Evolutionary conservation across 1,284 basidiomycete species (phyloP).

Genomic region (Earliella scabrosa): DNA sequence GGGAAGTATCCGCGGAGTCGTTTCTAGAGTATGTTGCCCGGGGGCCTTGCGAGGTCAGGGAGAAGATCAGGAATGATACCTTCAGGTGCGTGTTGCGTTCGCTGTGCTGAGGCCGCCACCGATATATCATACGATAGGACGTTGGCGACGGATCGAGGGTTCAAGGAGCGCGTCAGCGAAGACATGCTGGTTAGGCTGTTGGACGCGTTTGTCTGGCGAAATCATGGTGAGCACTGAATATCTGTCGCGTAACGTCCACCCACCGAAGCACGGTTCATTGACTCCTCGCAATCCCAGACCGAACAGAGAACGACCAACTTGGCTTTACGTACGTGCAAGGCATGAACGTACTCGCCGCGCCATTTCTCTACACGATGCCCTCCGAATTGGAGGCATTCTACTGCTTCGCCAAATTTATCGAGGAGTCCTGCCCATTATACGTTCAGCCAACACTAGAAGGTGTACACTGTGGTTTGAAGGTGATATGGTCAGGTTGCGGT

Average conservation of each 20-base stretch:
- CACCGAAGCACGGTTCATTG: too few relatives aligned
- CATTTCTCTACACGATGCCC: constrained; percentile 95
- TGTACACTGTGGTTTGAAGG: constrained; percentile 92
- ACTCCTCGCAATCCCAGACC: too few relatives aligned
- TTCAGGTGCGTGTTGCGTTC: constrained; percentile 56
- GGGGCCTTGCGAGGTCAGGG: constrained; percentile 85
- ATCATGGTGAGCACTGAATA: constrained; percentile 80
- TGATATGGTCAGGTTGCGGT: constrained; percentile 36
- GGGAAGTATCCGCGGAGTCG: constrained; percentile 73
- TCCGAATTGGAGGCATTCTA: constrained; percentile 96
- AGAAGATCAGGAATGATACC: constrained; percentile 87
- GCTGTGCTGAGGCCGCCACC: background rate
- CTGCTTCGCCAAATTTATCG: constrained; percentile 94
- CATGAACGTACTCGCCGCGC: constrained; percentile 98
- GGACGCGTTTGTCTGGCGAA: constrained; percentile 97
- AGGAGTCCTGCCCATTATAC: constrained; percentile 91
- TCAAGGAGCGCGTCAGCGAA: constrained; percentile 93
- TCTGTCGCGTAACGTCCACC: too few relatives aligned
- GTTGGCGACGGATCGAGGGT: constrained; percentile 91
- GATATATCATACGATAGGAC: constrained; percentile 63
- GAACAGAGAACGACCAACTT: constrained; percentile 72
- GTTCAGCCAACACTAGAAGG: constrained; percentile 95
- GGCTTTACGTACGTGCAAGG: constrained; percentile 96
- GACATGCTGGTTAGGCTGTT: constrained; percentile 95
- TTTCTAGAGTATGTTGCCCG: constrained; percentile 84